Conservation (phyloP, 2,329 filamentous ascomycete species). For the Claviceps arundinis region DNA sequence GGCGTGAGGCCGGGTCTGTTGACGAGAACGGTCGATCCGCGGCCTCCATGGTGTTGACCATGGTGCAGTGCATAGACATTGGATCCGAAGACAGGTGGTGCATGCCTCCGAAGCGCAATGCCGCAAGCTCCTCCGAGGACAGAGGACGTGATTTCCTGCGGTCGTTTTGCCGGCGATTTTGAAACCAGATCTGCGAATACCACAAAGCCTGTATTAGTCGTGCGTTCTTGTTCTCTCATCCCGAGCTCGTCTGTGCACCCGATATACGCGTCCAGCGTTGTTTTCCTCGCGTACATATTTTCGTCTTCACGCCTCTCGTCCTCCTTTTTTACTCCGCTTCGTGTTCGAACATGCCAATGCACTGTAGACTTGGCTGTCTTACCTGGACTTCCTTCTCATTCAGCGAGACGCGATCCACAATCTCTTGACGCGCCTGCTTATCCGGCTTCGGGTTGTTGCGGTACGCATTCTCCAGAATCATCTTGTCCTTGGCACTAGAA, state of each 20-base stretch:
- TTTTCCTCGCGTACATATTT: background rate
- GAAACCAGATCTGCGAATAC: slow-evolving; percentile 76
- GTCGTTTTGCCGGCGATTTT: slow-evolving; percentile 87
- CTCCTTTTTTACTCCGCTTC: background rate
- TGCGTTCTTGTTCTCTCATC: background rate
- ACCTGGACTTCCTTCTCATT: slow-evolving; percentile 97
- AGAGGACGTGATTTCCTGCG: slow-evolving; percentile 78
- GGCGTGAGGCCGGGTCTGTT: slow-evolving; percentile 16
- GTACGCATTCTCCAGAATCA: slow-evolving; percentile 77
- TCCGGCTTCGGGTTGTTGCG: slow-evolving; percentile 78
- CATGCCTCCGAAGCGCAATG: slow-evolving; percentile 42
- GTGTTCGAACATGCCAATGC: background rate
- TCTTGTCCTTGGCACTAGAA: slow-evolving; percentile 71
- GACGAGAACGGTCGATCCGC: slow-evolving; percentile 14
- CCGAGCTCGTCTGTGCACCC: background rate
- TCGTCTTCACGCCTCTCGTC: background rate
- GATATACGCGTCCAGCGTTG: background rate
- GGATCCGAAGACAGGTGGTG: slow-evolving; percentile 37
- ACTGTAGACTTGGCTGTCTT: slow-evolving; percentile 19
- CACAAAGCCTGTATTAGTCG: background rate
- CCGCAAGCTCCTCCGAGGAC: slow-evolving; percentile 60
- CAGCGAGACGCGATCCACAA: slow-evolving; percentile 73
- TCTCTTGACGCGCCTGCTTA: slow-evolving; percentile 71
- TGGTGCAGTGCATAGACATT: slow-evolving; percentile 15
- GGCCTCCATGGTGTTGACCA: slow-evolving; percentile 10